A percentile compares a stretch with the other conserved stretches of the same genome.
Conservation (phyloP, 768 basidiomycete species). For the Chiua virens region DNA sequence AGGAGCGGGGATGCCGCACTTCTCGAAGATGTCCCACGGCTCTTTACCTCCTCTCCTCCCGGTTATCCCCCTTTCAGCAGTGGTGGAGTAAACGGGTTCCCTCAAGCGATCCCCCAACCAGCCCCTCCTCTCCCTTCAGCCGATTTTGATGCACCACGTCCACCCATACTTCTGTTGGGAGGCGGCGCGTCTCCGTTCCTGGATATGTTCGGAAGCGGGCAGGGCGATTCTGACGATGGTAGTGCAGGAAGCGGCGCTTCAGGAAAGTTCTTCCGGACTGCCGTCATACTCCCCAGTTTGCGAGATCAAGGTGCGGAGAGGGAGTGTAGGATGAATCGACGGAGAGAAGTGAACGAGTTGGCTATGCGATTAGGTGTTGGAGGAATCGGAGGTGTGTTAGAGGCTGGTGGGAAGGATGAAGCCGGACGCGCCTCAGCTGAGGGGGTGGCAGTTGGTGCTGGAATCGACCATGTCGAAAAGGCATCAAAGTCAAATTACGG, state of each 20-base stretch:
- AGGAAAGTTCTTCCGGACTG: constrained; percentile 61
- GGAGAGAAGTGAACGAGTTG: constrained; percentile 77
- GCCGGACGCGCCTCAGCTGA: not conserved
- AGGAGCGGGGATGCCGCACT: constrained; percentile 52
- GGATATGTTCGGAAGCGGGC: constrained; percentile 25
- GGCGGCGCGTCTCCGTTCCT: constrained; percentile 20
- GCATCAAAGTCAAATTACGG: constrained; percentile 1
- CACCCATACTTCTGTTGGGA: constrained; percentile 26
- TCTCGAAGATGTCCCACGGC: constrained; percentile 62
- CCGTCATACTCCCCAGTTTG: constrained; percentile 62
- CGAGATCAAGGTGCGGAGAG: constrained; percentile 59
- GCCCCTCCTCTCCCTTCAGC: constrained; percentile 32
- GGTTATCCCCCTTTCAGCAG: constrained; percentile 5
- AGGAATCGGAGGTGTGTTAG: constrained; percentile 66
- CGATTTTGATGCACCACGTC: constrained; percentile 25
- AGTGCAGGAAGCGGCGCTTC: constrained; percentile 8
- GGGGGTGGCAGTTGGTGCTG: constrained; percentile 2
- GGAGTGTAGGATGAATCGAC: constrained; percentile 54
- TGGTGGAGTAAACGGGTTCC: not conserved
- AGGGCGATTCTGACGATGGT: constrained; percentile 17
- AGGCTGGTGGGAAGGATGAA: constrained; percentile 18
- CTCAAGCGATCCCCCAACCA: constrained; percentile 24
- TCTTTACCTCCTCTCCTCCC: constrained; percentile 35
- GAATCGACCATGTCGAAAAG: constrained; percentile 4
- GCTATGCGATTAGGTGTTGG: constrained; percentile 84